These are phyloP conservation scores for Curvularia sp. DNA, from an alignment of 2,329 filamentous ascomycete genomes.

Conservation along the genomic window DNA sequence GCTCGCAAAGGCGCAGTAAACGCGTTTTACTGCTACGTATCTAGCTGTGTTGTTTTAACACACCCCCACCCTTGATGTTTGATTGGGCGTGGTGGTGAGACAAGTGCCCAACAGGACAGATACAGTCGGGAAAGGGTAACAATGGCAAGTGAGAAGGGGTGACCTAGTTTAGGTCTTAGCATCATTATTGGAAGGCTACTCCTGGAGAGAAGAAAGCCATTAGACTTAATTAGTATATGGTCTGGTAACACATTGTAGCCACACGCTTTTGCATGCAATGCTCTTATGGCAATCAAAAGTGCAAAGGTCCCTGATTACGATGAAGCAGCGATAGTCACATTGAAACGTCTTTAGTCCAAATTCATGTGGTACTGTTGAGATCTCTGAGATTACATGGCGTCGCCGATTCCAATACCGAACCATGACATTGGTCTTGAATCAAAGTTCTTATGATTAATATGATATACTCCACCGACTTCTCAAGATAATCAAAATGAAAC, in stretches of 20 bases:
- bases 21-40: background rate
- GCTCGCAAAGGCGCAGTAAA: conserved; percentile 24
- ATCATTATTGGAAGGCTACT: background rate
- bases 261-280: too few species aligned
- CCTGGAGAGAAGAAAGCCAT: background rate
- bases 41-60: background rate
- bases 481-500: background rate
- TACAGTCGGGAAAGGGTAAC: background rate
- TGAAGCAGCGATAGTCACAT: background rate
- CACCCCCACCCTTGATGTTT: background rate
- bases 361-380: too few species aligned
- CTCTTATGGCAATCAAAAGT: too few species aligned
- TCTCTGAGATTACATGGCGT: too few species aligned
- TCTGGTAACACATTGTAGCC: background rate
- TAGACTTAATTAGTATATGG: background rate
- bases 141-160: background rate
- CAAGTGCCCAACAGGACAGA: background rate
- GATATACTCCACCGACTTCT: too few species aligned
- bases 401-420: too few species aligned
- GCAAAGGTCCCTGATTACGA: background rate
- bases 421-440: too few species aligned
- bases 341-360: too few species aligned
- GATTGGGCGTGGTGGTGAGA: background rate
- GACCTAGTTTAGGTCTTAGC: background rate
- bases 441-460: too few species aligned